These are phyloP conservation scores for Aspergillus bombycis DNA, from an alignment of 2,329 filamentous ascomycete species.

Conservation along the genomic window DNA sequence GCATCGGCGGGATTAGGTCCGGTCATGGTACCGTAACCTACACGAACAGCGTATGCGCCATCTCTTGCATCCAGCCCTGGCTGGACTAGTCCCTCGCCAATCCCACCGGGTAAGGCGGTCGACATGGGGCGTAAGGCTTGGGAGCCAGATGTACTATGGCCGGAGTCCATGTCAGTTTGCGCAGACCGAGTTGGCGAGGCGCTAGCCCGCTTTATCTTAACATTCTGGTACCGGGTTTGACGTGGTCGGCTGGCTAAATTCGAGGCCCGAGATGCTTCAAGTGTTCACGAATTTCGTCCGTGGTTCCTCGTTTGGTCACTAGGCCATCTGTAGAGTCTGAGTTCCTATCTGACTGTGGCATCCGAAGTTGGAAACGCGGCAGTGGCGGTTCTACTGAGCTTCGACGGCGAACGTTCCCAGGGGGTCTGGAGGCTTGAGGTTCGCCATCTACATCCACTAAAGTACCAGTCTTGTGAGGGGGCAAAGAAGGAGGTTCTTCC, in stretches of 20 bases:
- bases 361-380: conserved; percentile 45
- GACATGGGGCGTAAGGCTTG: conserved; percentile 31
- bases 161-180: conserved; percentile 39
- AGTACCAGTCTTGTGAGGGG: conserved; percentile 36
- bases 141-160: conserved; percentile 47
- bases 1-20: conserved; percentile 28
- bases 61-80: conserved; percentile 64
- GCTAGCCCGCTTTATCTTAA: conserved; percentile 66
- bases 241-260: conserved; percentile 64
- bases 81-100: conserved; percentile 57
- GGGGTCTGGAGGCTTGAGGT: conserved; percentile 27
- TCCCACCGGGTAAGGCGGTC: conserved; percentile 52
- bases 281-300: conserved; percentile 61
- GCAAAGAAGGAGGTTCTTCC: conserved; percentile 46
- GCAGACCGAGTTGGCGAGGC: conserved; percentile 36
- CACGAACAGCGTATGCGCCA: conserved; percentile 64
- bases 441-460: conserved; percentile 53
- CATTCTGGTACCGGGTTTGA: conserved; percentile 62
- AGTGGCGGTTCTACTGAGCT: conserved; percentile 41
- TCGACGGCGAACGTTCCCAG: conserved; percentile 30
- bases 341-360: conserved; percentile 34
- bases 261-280: conserved; percentile 65
- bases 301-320: conserved; percentile 53
- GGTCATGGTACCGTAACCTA: conserved; percentile 56
- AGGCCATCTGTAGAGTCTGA: conserved; percentile 31